A percentile compares a stretch with the other conserved stretches of the same genome.
phyloP scores from a whole-genome alignment of 192 early-diverging fungal genomes.

The Pilobolus umbonatus region DNA sequence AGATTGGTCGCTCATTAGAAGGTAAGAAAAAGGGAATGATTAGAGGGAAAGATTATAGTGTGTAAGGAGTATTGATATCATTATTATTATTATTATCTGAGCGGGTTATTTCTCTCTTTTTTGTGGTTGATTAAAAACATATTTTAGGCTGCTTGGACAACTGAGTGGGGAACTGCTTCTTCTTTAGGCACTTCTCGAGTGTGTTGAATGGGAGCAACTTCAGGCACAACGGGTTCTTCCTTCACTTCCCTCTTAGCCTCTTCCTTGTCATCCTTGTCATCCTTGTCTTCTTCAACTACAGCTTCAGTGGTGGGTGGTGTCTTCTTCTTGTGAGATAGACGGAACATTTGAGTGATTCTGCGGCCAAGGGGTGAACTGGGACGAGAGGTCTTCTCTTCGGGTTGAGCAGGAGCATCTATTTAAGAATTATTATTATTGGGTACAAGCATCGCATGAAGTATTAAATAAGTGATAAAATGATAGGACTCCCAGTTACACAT shows the following conservation, averaged over 20 bases:
- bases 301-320: constrained; percentile 6
- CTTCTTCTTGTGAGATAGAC: constrained; percentile 19
- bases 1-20: too few relatives aligned
- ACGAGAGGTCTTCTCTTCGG: constrained; percentile 22
- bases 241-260: constrained; percentile 11
- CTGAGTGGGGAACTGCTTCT: too few relatives aligned
- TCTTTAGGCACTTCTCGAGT: too few relatives aligned
- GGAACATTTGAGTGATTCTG: constrained; percentile 27
- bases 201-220: constrained; percentile 9
- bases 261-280: constrained; percentile 4
- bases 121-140: too few relatives aligned
- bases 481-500: neutral
- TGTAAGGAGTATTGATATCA: too few relatives aligned
- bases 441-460: neutral
- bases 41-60: too few relatives aligned
- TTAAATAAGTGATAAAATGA: constrained; percentile 1
- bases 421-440: neutral
- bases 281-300: constrained; percentile 6
- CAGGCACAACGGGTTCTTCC: neutral
- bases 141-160: too few relatives aligned
- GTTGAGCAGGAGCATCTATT: constrained; percentile 7
- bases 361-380: constrained; percentile 24
- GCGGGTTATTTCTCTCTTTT: too few relatives aligned
- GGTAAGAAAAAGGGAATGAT: too few relatives aligned
- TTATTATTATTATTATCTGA: too few relatives aligned